Percentiles rank a stretch among this genome's conserved stretches.
phyloP scores from a whole-genome alignment of 1,284 basidiomycete genomes.

The Singerocomus rubriflavus region DNA sequence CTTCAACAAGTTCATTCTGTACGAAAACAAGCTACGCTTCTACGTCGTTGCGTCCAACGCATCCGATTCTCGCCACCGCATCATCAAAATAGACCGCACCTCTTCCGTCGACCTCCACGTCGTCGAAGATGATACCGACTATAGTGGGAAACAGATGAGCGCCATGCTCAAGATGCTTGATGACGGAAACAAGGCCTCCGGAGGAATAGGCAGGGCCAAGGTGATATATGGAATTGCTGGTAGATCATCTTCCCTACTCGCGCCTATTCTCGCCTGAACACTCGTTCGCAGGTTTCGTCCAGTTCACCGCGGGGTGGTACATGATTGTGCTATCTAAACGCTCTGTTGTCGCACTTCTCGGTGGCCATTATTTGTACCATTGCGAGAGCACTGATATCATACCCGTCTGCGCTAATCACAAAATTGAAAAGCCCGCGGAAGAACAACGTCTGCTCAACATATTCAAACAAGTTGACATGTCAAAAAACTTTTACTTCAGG shows the following conservation, averaged over 20 bases:
- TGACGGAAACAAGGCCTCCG: conserved; percentile 87
- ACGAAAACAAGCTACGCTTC: conserved; percentile 85
- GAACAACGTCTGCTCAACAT: conserved; percentile 84
- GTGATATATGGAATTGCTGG: conserved; percentile 80
- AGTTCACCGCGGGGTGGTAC: conserved; percentile 91
- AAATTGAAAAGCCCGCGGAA: conserved; percentile 78
- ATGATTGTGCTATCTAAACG: conserved; percentile 88
- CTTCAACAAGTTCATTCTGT: conserved; percentile 88
- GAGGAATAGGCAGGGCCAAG: conserved; percentile 81
- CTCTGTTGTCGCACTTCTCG: conserved; percentile 89
- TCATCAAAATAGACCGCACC: conserved; percentile 90
- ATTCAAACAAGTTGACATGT: conserved; percentile 98
- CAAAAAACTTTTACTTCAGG: conserved; percentile 99
- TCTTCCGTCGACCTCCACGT: conserved; percentile 70
- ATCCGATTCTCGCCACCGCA: conserved; percentile 79
- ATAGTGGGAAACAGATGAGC: conserved; percentile 86
- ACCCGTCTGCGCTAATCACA: conserved; percentile 69
- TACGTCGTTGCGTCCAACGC: conserved; percentile 88
- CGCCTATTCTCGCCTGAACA: not conserved
- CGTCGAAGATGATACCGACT: conserved; percentile 84
- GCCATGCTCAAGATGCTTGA: conserved; percentile 92
- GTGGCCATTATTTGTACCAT: conserved; percentile 97
- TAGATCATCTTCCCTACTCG: conserved; percentile 24
- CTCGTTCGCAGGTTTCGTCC: conserved; percentile 65
- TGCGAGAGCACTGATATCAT: conserved; percentile 91